A percentile compares a stretch with the other conserved stretches of the same genome.
Evolutionary conservation across 306 rosid species (phyloP).

Genomic region (Betula pendula): DNA sequence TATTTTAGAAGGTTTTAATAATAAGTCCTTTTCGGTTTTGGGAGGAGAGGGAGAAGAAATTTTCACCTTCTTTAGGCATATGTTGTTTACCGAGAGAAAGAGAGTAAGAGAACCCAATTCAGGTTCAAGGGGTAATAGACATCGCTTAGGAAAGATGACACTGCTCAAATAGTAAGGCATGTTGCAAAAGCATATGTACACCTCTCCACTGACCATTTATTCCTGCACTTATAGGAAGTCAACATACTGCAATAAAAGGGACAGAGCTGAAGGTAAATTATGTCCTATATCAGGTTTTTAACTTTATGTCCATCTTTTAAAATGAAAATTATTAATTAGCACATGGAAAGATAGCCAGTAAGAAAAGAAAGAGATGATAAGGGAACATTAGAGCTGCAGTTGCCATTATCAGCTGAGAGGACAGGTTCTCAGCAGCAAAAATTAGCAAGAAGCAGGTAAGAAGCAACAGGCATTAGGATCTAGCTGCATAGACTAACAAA

Average conservation of each 20-base stretch:
- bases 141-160: neutral
- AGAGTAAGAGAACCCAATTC: neutral
- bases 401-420: neutral
- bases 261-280: neutral
- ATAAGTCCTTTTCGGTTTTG: neutral
- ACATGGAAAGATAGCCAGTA: neutral
- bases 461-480: neutral
- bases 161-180: neutral
- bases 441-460: neutral
- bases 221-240: neutral
- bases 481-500: neutral
- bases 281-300: neutral
- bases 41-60: neutral
- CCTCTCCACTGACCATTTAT: neutral
- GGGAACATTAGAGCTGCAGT: neutral
- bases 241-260: neutral
- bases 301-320: neutral
- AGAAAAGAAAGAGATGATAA: neutral
- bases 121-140: neutral
- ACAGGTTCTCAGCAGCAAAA: neutral
- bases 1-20: neutral
- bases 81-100: neutral
- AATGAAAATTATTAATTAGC: neutral
- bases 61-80: neutral
- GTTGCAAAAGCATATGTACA: neutral